Percentiles rank a stretch among this genome's conserved stretches.
Conservation (phyloP, 345 rosid species). For the Heritiera littoralis region DNA sequence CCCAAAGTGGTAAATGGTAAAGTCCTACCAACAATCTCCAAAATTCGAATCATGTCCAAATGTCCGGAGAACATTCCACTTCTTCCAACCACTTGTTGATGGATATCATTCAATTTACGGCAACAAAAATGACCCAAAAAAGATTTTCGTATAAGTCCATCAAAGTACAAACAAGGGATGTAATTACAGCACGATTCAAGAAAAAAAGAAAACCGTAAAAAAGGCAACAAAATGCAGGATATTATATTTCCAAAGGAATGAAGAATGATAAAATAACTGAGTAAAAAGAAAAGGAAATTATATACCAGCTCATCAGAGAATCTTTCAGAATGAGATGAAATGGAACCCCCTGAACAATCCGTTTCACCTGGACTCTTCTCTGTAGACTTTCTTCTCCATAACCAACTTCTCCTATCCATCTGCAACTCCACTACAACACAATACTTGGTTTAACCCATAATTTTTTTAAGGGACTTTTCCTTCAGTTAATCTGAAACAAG, state of each 20-base stretch:
- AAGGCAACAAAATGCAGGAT: background rate
- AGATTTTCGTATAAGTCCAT: too few species aligned
- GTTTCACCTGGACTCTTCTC: slow-evolving; percentile 72
- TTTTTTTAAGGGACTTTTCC: background rate
- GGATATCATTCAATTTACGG: background rate
- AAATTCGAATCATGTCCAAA: too few species aligned
- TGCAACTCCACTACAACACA: slow-evolving; percentile 28
- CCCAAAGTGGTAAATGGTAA: too few species aligned
- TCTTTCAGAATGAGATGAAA: slow-evolving; percentile 66
- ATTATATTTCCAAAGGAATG: background rate
- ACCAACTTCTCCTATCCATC: slow-evolving; percentile 80
- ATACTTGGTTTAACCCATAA: slow-evolving; percentile 21
- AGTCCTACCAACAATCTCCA: too few species aligned
- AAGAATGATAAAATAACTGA: background rate
- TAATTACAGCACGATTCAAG: background rate
- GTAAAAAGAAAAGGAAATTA: background rate
- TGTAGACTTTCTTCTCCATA: slow-evolving; percentile 73
- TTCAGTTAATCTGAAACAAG: slow-evolving; percentile 7
- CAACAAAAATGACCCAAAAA: background rate
- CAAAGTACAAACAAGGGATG: background rate
- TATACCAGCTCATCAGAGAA: slow-evolving; percentile 75
- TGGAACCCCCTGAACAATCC: slow-evolving; percentile 56
- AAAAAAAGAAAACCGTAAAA: background rate
- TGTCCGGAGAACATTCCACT: too few species aligned
- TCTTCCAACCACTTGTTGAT: too few species aligned